Percentiles rank a stretch among this genome's conserved stretches.
Conservation (phyloP, 2,329 filamentous ascomycete genomes). For the Phaeoacremonium minimum region DNA sequence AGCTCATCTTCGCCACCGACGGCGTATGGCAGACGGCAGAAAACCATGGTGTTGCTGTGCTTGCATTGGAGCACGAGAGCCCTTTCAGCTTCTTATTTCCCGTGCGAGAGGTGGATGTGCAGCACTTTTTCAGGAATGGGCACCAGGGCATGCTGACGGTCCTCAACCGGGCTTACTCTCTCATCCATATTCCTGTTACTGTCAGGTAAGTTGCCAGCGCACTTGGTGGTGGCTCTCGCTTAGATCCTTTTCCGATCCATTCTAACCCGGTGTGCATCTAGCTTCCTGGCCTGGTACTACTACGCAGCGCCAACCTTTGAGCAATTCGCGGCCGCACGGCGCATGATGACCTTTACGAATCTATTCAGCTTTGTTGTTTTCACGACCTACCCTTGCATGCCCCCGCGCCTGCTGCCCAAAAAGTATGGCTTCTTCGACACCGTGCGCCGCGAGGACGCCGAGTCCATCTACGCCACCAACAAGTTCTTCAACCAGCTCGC, state of each 20-base stretch:
- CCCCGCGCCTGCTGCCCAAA: constrained; percentile 46
- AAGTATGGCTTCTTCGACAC: constrained; percentile 48
- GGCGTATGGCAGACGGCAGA: constrained; percentile 52
- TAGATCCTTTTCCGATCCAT: not conserved
- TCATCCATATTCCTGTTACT: constrained; percentile 58
- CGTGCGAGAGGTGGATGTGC: constrained; percentile 44
- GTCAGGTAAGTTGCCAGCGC: constrained; percentile 38
- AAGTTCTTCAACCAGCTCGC: constrained; percentile 54
- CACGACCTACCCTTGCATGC: constrained; percentile 56
- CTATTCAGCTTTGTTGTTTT: constrained; percentile 51
- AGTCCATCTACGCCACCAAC: constrained; percentile 47
- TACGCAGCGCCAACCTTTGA: constrained; percentile 40
- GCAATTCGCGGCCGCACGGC: constrained; percentile 27
- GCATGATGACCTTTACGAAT: constrained; percentile 45
- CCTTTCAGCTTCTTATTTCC: constrained; percentile 47
- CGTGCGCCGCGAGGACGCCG: constrained; percentile 41
- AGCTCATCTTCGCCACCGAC: constrained; percentile 27
- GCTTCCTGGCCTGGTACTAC: constrained; percentile 61
- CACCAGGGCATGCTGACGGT: constrained; percentile 48
- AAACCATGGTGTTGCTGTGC: constrained; percentile 48
- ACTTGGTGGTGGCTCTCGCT: too few species aligned
- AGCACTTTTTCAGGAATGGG: constrained; percentile 51
- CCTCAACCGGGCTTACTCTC: constrained; percentile 53
- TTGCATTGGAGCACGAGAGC: constrained; percentile 49
- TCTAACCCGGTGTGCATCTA: constrained; percentile 17